Percentiles rank a stretch among this genome's conserved stretches.
Conservation (phyloP, 495 filamentous ascomycete species). For the Paragyromitra xinjiangensis region DNA sequence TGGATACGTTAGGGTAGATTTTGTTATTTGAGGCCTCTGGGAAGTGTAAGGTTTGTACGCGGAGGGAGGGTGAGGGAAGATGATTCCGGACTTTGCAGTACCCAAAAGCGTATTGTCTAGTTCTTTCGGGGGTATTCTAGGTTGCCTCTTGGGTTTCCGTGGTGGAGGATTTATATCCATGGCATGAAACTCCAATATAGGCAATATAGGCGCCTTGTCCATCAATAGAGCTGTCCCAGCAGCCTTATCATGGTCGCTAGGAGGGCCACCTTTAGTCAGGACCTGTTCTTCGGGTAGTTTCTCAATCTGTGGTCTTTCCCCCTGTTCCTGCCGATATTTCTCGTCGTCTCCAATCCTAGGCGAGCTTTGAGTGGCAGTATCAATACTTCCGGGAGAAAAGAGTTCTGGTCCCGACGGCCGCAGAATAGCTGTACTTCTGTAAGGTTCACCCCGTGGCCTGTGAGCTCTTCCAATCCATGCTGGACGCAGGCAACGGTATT, state of each 20-base stretch:
- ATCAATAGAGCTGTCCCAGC: not conserved
- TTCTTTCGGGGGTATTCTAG: not conserved
- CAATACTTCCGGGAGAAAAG: not conserved
- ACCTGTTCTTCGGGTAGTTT: not conserved
- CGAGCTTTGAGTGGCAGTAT: not conserved
- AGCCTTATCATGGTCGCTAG: not conserved
- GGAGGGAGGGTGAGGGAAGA: not conserved
- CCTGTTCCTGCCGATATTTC: not conserved
- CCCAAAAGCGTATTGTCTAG: not conserved
- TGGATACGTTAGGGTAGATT: not conserved
- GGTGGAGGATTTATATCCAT: not conserved
- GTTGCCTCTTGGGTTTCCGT: not conserved
- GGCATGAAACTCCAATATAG: not conserved
- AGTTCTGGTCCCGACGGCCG: not conserved
- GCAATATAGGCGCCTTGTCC: not conserved
- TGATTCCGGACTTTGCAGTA: not conserved
- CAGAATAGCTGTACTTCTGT: not conserved
- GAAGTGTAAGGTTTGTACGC: not conserved
- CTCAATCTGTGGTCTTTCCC: not conserved
- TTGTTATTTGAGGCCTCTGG: not conserved
- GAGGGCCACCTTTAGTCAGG: not conserved
- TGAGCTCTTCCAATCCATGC: conserved; percentile 5
- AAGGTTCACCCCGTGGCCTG: conserved; percentile 12
- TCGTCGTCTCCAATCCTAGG: not conserved
- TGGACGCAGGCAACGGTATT: not conserved